Conservation (phyloP, 2,329 filamentous ascomycete genomes). For the Botrytis sinoallii region DNA sequence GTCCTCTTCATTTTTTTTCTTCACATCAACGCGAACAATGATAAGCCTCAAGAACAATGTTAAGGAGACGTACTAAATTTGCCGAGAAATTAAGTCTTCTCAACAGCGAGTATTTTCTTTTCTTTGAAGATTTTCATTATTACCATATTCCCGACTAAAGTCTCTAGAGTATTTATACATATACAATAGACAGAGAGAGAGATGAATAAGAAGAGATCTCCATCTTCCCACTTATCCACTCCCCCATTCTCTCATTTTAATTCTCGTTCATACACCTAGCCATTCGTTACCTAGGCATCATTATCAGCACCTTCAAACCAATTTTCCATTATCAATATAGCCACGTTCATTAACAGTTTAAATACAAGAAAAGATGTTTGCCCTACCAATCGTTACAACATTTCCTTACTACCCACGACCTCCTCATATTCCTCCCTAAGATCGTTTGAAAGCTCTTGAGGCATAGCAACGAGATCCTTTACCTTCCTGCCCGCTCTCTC, state of each 20-base stretch:
- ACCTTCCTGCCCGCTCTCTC: not conserved
- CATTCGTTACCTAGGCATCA: not conserved
- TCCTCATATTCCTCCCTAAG: conserved; percentile 15
- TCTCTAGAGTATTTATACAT: not conserved
- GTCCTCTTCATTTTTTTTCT: no score
- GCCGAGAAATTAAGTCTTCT: not conserved
- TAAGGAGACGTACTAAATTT: not conserved
- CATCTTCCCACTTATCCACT: not conserved
- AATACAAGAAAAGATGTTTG: not conserved
- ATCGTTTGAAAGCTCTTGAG: accelerated
- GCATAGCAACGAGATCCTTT: accelerated
- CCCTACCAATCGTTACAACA: not conserved
- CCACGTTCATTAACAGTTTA: not conserved
- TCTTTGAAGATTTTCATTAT: not conserved
- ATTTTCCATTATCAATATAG: no score
- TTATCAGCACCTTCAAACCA: not conserved
- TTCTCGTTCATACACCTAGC: not conserved
- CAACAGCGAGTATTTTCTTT: not conserved
- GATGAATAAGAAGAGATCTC: not conserved
- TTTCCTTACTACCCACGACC: conserved; percentile 6
- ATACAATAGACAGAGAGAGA: not conserved
- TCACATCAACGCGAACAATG: not conserved
- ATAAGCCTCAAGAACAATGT: not conserved
- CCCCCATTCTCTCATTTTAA: not conserved
- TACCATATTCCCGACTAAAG: not conserved